phyloP scores from a whole-genome alignment of 805 yeast species.

The Wickerhamiella australiensis region DNA sequence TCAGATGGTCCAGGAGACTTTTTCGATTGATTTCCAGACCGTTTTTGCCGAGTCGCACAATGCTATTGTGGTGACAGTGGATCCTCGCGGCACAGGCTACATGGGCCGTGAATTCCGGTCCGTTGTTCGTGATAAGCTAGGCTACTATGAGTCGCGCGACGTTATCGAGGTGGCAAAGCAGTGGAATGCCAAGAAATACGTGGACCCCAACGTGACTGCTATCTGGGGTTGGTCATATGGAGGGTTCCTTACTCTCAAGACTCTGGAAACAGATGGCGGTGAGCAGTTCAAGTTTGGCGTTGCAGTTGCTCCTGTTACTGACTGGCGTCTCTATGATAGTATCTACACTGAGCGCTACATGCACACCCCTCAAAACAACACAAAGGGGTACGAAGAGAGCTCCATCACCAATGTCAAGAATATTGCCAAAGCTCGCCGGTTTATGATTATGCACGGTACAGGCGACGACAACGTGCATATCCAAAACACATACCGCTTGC shows the following conservation, averaged over 20 bases:
- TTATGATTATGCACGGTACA: slow-evolving; percentile 86
- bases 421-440: slow-evolving; percentile 49
- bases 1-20: slow-evolving; percentile 59
- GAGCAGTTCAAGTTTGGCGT: slow-evolving; percentile 73
- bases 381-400: slow-evolving; percentile 45
- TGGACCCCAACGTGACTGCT: slow-evolving; percentile 58
- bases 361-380: slow-evolving; percentile 65
- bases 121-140: slow-evolving; percentile 68
- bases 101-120: slow-evolving; percentile 70
- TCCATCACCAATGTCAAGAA: slow-evolving; percentile 45
- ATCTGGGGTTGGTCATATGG: slow-evolving; percentile 99
- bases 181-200: slow-evolving; percentile 52
- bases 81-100: slow-evolving; percentile 93
- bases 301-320: slow-evolving; percentile 96
- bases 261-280: slow-evolving; percentile 70
- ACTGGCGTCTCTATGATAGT: slow-evolving; percentile 85
- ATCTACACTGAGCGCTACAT: slow-evolving; percentile 91
- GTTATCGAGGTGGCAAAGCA: slow-evolving; percentile 73
- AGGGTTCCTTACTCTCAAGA: slow-evolving; percentile 82
- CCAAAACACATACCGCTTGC: slow-evolving; percentile 68
- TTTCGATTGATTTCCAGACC: slow-evolving; percentile 54
- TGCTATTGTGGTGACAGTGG: slow-evolving; percentile 86
- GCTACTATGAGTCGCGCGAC: slow-evolving; percentile 71
- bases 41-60: slow-evolving; percentile 64
- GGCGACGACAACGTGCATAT: slow-evolving; percentile 97